Percentiles rank a stretch among this genome's conserved stretches.
phyloP scores from a whole-genome alignment of 768 basidiomycete species.

The Tulasnella sp. region DNA sequence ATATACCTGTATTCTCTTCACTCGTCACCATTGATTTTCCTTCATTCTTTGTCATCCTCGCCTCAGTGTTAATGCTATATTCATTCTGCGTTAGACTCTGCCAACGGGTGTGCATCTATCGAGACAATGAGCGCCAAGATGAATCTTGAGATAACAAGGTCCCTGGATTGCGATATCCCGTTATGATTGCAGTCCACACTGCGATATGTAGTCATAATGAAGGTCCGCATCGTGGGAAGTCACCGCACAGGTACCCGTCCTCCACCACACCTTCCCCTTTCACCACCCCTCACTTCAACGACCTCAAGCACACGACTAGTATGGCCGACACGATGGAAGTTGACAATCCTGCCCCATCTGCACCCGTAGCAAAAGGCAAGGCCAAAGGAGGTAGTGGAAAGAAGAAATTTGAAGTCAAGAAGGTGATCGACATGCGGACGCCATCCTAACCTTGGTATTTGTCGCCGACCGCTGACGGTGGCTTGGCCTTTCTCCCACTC shows the following conservation, averaged over 20 bases:
- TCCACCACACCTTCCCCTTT: conserved; percentile 3
- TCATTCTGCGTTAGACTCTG: background rate
- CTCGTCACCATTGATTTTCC: background rate
- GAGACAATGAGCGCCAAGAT: background rate
- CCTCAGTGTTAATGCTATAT: background rate
- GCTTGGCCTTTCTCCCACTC: conserved; percentile 1
- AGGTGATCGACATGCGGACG: conserved; percentile 46
- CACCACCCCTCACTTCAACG: background rate
- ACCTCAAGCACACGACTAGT: background rate
- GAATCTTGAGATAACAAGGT: background rate
- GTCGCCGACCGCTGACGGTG: background rate
- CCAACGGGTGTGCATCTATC: background rate
- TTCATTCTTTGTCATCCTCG: background rate
- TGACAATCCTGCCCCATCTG: conserved; percentile 45
- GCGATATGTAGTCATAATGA: background rate
- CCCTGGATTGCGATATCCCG: background rate
- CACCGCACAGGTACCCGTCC: background rate
- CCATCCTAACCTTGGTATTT: background rate
- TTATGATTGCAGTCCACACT: background rate
- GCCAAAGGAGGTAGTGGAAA: conserved; percentile 48
- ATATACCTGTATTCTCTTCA: background rate
- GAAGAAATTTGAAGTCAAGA: conserved; percentile 96
- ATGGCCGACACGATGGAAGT: conserved; percentile 64
- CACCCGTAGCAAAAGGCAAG: conserved; percentile 36
- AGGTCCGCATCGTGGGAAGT: background rate